phyloP scores from a whole-genome alignment of 2,329 filamentous ascomycete genomes.

The Claviceps sp. region DNA sequence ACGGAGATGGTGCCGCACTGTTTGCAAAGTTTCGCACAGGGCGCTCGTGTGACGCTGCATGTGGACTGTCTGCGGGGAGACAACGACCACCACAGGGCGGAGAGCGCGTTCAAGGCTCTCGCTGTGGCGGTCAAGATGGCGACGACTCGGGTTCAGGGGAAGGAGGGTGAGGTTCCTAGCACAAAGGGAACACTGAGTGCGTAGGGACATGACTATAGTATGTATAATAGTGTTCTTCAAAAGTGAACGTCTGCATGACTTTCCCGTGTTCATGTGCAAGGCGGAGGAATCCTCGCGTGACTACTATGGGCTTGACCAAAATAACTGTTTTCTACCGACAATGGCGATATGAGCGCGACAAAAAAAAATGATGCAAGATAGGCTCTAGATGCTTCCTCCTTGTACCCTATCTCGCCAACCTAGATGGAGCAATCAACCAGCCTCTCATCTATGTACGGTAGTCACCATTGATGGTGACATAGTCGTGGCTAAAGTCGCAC shows the following conservation, averaged over 20 bases:
- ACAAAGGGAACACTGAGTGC: slow-evolving; percentile 82
- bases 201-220: slow-evolving; percentile 14
- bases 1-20: slow-evolving; percentile 97
- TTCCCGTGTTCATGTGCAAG: too few species aligned
- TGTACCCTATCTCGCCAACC: too few species aligned
- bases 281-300: too few species aligned
- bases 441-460: slow-evolving; percentile 41
- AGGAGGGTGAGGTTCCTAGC: slow-evolving; percentile 86
- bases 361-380: neutral
- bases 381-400: neutral
- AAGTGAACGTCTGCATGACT: too few species aligned
- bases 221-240: neutral
- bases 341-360: neutral
- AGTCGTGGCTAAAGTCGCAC: slow-evolving; percentile 79
- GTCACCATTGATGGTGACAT: slow-evolving; percentile 55
- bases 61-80: slow-evolving; percentile 81
- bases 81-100: slow-evolving; percentile 92
- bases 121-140: slow-evolving; percentile 75
- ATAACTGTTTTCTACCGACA: too few species aligned
- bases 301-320: too few species aligned
- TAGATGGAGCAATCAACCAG: neutral
- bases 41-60: slow-evolving; percentile 82
- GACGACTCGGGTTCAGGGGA: slow-evolving; percentile 58
- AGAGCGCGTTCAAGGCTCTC: slow-evolving; percentile 94
- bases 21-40: slow-evolving; percentile 85